Percentiles rank a stretch among this genome's conserved stretches.
Conservation (phyloP, 441 rosid species). For the Oxalis stricta region DNA sequence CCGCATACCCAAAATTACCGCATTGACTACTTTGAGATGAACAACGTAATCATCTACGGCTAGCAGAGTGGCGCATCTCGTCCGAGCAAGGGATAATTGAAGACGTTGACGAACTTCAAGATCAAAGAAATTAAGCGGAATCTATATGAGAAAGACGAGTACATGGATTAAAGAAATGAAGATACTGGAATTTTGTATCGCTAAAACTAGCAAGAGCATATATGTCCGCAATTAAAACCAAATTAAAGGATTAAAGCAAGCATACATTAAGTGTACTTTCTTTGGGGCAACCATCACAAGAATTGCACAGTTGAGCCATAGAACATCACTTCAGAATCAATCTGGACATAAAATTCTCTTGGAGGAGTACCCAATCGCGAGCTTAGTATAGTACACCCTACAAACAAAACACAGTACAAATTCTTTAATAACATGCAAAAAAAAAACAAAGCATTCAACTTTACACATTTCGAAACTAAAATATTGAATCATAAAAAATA, state of each 20-base stretch:
- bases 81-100: conserved; percentile 34
- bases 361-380: conserved; percentile 38
- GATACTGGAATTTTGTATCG: too few species aligned
- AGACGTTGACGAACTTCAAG: conserved; percentile 27
- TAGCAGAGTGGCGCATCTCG: conserved; percentile 33
- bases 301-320: conserved; percentile 38
- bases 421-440: too few species aligned
- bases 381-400: conserved; percentile 40
- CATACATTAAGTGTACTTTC: conserved; percentile 34
- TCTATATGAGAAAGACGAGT: conserved; percentile 6
- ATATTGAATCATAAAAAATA: too few species aligned
- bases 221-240: too few species aligned
- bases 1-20: conserved; percentile 32
- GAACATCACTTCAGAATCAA: conserved; percentile 43
- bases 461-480: too few species aligned
- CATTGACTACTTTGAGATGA: conserved; percentile 19
- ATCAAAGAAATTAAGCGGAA: conserved; percentile 19
- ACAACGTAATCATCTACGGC: too few species aligned
- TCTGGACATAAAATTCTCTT: conserved; percentile 34
- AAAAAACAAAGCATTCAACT: too few species aligned
- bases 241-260: too few species aligned
- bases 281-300: conserved; percentile 38
- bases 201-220: too few species aligned
- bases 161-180: conserved; percentile 1
- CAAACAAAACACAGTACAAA: too few species aligned